Conservation (phyloP, 208 protist species). For the Leptomonas pyrrhocoris region DNA sequence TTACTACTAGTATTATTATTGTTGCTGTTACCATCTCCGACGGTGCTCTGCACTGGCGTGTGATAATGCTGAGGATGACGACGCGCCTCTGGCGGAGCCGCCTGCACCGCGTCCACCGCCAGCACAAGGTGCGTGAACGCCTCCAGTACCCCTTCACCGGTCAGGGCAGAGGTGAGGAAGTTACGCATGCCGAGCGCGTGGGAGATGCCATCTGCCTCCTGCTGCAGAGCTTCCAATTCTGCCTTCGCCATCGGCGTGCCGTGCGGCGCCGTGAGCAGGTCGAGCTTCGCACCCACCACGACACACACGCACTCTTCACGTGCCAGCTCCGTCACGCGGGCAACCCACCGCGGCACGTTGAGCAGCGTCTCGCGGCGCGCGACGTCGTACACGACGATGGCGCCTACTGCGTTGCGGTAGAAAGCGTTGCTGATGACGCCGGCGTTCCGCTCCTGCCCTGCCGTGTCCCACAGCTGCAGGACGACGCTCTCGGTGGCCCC, state of each 20-base stretch:
- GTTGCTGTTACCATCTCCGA: no score
- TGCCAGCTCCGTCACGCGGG: constrained; percentile 35
- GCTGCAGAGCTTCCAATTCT: constrained; percentile 14
- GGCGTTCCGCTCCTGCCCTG: constrained; percentile 46
- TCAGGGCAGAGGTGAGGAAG: constrained; percentile 42
- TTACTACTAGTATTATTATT: no score
- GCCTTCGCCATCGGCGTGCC: not conserved
- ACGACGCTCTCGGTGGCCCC: constrained; percentile 55
- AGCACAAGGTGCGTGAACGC: constrained; percentile 56
- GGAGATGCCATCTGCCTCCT: constrained; percentile 43
- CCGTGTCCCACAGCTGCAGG: constrained; percentile 83
- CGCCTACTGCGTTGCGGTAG: constrained; percentile 55
- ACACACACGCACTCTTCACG: constrained; percentile 50
- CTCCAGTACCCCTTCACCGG: constrained; percentile 41
- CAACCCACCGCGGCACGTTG: constrained; percentile 42
- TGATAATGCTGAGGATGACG: not conserved
- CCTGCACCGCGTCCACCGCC: constrained; percentile 49
- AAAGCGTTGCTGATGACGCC: constrained; percentile 47
- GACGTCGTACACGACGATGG: constrained; percentile 56
- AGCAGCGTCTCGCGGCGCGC: constrained; percentile 39
- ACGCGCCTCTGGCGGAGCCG: constrained; percentile 11
- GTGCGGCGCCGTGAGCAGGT: constrained; percentile 23
- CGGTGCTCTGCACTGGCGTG: not conserved
- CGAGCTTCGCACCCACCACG: constrained; percentile 52
- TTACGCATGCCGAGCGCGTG: constrained; percentile 52